phyloP scores from a whole-genome alignment of 2,329 filamentous ascomycete species.

The Penicillium sp. region DNA sequence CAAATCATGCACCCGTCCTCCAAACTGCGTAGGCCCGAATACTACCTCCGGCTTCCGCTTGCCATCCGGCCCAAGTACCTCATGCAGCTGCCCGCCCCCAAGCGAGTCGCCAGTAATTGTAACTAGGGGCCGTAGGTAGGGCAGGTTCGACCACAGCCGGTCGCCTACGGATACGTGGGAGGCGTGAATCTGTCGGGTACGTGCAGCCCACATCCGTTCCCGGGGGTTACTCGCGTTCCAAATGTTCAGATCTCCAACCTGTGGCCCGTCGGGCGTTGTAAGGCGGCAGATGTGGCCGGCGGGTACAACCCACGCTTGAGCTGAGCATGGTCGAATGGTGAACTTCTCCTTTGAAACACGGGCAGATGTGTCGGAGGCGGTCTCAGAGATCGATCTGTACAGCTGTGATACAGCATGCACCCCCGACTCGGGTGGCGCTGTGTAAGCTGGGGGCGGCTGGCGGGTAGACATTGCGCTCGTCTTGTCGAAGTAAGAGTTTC shows the following conservation, averaged over 20 bases:
- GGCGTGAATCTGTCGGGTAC: slow-evolving; percentile 76
- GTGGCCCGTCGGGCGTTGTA: slow-evolving; percentile 73
- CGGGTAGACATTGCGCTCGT: slow-evolving; percentile 28
- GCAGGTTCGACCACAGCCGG: slow-evolving; percentile 74
- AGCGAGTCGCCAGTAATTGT: slow-evolving; percentile 73
- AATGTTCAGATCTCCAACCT: slow-evolving; percentile 82
- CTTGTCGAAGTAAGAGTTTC: not conserved
- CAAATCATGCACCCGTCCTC: slow-evolving; percentile 73
- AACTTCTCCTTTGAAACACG: slow-evolving; percentile 50
- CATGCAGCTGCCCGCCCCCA: slow-evolving; percentile 39
- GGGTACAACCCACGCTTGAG: slow-evolving; percentile 69
- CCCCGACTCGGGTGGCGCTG: slow-evolving; percentile 36
- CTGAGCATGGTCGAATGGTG: slow-evolving; percentile 71
- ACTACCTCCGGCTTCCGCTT: slow-evolving; percentile 40
- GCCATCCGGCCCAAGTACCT: slow-evolving; percentile 38
- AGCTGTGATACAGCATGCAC: slow-evolving; percentile 39
- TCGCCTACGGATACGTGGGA: slow-evolving; percentile 72
- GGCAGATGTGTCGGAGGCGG: slow-evolving; percentile 30
- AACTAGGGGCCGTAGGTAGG: slow-evolving; percentile 72
- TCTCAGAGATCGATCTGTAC: slow-evolving; percentile 40
- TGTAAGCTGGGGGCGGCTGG: slow-evolving; percentile 43
- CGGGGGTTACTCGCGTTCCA: slow-evolving; percentile 76
- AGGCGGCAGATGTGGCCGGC: slow-evolving; percentile 70
- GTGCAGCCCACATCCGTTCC: slow-evolving; percentile 78
- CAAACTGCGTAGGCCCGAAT: slow-evolving; percentile 52